Evolutionary conservation across 768 basidiomycete genomes (phyloP), one percentile per base, ranked within the genome.

Genomic region (Rhizopogon vulgaris): DNA sequence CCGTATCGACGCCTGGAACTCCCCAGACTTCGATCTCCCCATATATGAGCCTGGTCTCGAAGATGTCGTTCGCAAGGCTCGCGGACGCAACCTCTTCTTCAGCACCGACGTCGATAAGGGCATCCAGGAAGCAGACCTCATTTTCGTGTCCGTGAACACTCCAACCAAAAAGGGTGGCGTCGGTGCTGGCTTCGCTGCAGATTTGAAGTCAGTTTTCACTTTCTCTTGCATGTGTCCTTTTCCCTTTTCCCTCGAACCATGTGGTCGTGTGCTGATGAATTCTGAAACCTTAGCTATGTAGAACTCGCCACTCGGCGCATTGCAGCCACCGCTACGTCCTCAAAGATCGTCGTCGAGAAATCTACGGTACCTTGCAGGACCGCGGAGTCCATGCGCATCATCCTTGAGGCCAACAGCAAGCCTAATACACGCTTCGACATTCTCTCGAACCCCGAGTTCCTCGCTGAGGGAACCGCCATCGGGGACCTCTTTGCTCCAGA

Each of bases 261-360:
- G 37, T 40, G 47, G 46, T 40, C 37, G 27, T 25, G n/a, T 24
- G 53, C 11, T 27, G 34, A 41, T 42, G 41, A 34, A 24, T 27
- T 22, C 22, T 10, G 8, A 9, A n/a, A 46, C 9, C 49, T 34
- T 61, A 98, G 95, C 76, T 98, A 95, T 71, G 90, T 99, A 56
- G 96, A 99, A 65, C 82, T 88, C 28, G 96, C 95, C 48, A 99
- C 96, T 27, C 91, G 96, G 60, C 89, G 88, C 60, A 98, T 99
- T 58, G 96, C 96, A 39, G 82, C 81, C 40, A 87, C 97, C 52
- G 91, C 96, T 42, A 86, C 76, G 22, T 84, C 88, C 1, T 87
- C 83, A 68, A 99, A 99, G 78, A 98, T 99, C 61, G 96, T 99
- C 49, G 94, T 99, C 55, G 96, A 99, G 67, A 99, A 99, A 71